Base-by-base conservation (phyloP, 148 eudicot species). In the Drosera capensis region DNA sequence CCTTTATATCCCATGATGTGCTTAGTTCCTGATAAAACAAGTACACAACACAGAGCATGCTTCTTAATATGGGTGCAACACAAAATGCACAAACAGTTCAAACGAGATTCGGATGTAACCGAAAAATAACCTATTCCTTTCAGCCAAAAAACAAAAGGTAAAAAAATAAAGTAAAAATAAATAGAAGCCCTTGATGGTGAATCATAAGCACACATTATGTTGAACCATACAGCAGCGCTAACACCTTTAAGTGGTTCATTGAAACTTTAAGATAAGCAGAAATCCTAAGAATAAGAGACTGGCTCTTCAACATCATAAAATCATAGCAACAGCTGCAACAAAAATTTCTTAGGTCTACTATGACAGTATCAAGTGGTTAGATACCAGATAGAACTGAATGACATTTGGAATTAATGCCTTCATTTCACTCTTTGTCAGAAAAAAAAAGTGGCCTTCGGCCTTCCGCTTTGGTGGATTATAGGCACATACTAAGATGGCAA, bases 1-100 rank as follows among this genome's bases (percentile, higher is more conserved):
- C 99, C 62, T 90, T 84, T 45, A 90, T 85, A 53, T 84, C 99
- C 74, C 67, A 78, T 49, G 92, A 75, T 41, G 93, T 68, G 62
- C 99, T 90, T 11, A 90, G 77, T 25, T 90, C 99, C 99, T 90
- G 88, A 67, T 71, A 18, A 51, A 46, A 19, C 14, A 55, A 51
- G 8, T 12, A 13, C 9, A 35, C 3, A 26, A 28, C 8, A 14
- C n/a, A 14, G 17, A 39, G n/a, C 17, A 7, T 15, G 8, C 2
- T 14, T 12, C 7, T 14, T 7, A 17, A 17, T n/a, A 14, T 11
- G 7, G 7, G 6, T 39, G 43, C 4, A 39, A 1, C 43, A 39
- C n/a, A 39, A 37, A 11, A 8, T 4, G 7, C 18, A 11, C 18
- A 39, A 14, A 39, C 7, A n/a, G 18, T 17, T 39, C 14, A 7